A percentile compares a stretch with the other conserved stretches of the same genome.
These are phyloP conservation scores for Galerina marginata DNA, from an alignment of 768 basidiomycete genomes.

Conservation along the genomic window DNA sequence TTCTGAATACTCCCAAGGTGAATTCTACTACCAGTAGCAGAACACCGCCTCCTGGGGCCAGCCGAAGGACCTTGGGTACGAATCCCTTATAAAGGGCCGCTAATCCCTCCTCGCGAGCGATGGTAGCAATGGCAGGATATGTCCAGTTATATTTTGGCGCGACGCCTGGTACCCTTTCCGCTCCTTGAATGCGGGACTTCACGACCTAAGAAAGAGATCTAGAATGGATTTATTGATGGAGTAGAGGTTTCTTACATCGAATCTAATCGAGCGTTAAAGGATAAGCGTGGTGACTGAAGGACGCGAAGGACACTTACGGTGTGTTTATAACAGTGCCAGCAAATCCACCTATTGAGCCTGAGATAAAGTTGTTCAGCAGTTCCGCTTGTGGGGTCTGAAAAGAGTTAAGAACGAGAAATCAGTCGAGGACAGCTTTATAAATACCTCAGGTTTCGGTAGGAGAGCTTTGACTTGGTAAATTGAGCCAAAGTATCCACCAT, in stretches of 20 bases:
- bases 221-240: not conserved
- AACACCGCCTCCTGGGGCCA: constrained; percentile 96
- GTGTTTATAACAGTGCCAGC: constrained; percentile 92
- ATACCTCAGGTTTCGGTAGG: constrained; percentile 86
- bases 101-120: constrained; percentile 86
- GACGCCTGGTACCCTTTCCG: constrained; percentile 67
- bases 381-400: constrained; percentile 66
- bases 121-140: constrained; percentile 84
- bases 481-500: constrained; percentile 94
- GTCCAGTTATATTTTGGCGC: constrained; percentile 93
- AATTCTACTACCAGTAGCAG: constrained; percentile 93
- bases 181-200: constrained; percentile 93
- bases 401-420: not conserved
- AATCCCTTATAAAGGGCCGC: constrained; percentile 94
- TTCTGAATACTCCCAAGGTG: constrained; percentile 77
- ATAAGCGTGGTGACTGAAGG: not conserved
- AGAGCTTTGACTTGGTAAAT: constrained; percentile 85
- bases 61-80: constrained; percentile 90
- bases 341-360: constrained; percentile 89
- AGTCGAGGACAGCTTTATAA: constrained; percentile 19
- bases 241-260: constrained; percentile 33
- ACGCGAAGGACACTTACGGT: constrained; percentile 56
- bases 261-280: constrained; percentile 24
- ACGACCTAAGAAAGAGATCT: constrained; percentile 66
- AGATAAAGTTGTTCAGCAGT: constrained; percentile 90